A percentile compares a stretch with the other conserved stretches of the same genome.
phyloP scores from a whole-genome alignment of 2,329 filamentous ascomycete genomes.

The Knoxdaviesia proteae region DNA sequence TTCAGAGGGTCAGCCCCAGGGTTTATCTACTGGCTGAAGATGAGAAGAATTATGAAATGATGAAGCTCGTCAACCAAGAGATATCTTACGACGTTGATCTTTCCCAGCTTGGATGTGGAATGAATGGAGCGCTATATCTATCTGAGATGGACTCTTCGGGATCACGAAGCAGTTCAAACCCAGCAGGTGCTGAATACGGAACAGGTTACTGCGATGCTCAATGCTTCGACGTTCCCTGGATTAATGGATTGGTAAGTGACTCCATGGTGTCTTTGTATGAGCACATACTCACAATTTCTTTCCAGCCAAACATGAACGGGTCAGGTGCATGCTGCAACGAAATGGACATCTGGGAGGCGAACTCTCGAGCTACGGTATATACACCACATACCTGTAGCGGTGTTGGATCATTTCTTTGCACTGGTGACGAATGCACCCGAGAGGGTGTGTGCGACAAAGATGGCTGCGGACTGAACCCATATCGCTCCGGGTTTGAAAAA shows the following conservation, averaged over 20 bases:
- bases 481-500: conserved; percentile 10
- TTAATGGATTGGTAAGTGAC: conserved; percentile 22
- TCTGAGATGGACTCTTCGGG: conserved; percentile 34
- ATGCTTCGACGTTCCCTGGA: conserved; percentile 28
- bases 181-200: conserved; percentile 37
- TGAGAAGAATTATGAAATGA: conserved; percentile 35
- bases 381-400: conserved; percentile 27
- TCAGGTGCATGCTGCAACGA: conserved; percentile 26
- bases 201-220: conserved; percentile 45
- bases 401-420: conserved; percentile 20
- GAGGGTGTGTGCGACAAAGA: conserved; percentile 21
- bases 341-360: conserved; percentile 35
- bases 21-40: conserved; percentile 35
- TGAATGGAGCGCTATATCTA: conserved; percentile 48
- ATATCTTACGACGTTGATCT: conserved; percentile 47
- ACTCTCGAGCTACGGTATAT: conserved; percentile 20
- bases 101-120: conserved; percentile 40
- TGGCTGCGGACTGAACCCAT: conserved; percentile 23
- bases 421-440: conserved; percentile 17
- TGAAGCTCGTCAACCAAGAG: conserved; percentile 38
- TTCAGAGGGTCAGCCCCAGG: conserved; percentile 17
- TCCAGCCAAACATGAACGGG: conserved; percentile 4
- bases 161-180: conserved; percentile 30
- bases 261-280: neutral
- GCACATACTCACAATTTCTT: neutral